Conservation (phyloP, 179 eudicot genomes). For the Gypsophila paniculata region DNA sequence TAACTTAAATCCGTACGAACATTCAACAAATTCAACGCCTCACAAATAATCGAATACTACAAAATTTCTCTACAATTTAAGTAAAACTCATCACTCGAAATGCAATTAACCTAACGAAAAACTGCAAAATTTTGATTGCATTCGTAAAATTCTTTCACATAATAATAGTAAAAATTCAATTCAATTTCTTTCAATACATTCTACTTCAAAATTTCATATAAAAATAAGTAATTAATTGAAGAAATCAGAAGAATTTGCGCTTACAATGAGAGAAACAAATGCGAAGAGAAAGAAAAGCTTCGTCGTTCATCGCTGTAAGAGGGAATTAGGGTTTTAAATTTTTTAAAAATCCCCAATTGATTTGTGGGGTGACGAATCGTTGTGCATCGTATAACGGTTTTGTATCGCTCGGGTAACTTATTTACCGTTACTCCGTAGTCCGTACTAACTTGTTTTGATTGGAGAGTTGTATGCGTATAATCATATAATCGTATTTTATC, state of each 20-base stretch:
- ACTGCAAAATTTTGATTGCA: not conserved
- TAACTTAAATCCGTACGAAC: no score
- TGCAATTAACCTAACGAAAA: not conserved
- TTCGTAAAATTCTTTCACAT: not conserved
- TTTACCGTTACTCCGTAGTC: no score
- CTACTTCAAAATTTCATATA: not conserved
- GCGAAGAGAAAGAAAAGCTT: constrained; percentile 38
- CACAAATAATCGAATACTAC: no score
- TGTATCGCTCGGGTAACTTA: no score
- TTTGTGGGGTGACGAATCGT: no score
- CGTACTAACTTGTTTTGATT: no score
- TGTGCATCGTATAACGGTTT: no score
- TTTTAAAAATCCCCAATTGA: no score
- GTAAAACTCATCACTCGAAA: not conserved
- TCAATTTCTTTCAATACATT: not conserved
- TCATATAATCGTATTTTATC: no score
- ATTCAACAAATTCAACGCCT: no score
- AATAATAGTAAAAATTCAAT: not conserved
- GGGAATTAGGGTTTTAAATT: constrained; percentile 21
- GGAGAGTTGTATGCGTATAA: no score
- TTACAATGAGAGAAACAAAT: constrained; percentile 70
- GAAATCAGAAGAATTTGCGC: not conserved
- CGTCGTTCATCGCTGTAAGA: constrained; percentile 27
- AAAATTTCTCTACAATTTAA: not conserved
- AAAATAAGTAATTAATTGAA: not conserved